Evolutionary conservation across 345 rosid genomes (phyloP).

Genomic region (Lepidium sativum): DNA sequence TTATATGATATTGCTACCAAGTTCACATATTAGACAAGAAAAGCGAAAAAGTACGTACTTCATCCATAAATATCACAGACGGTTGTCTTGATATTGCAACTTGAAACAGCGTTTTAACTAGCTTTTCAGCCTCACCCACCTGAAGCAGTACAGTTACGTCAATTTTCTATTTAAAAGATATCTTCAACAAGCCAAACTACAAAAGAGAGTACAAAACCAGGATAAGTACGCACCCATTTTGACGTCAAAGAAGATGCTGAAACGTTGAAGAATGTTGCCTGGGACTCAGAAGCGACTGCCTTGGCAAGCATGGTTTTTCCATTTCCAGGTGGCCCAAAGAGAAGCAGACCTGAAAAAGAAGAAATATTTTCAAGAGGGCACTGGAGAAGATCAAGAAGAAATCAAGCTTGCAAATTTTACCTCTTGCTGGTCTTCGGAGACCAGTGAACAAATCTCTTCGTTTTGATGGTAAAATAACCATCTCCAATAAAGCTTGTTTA

Average conservation of each 20-base stretch:
- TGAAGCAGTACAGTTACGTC: constrained; percentile 21
- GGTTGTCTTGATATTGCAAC: constrained; percentile 94
- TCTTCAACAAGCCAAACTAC: not conserved
- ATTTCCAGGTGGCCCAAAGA: constrained; percentile 98
- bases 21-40: not conserved
- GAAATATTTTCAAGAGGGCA: not conserved
- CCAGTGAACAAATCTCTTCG: constrained; percentile 95
- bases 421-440: constrained; percentile 91
- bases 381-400: constrained; percentile 4
- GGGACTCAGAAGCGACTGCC: constrained; percentile 96
- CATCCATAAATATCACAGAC: constrained; percentile 90
- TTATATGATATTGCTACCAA: not conserved
- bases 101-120: constrained; percentile 81
- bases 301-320: constrained; percentile 99
- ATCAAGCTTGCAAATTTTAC: constrained; percentile 29
- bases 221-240: constrained; percentile 64
- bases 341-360: constrained; percentile 62
- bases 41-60: constrained; percentile 41
- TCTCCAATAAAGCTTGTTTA: constrained; percentile 87
- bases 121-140: constrained; percentile 99
- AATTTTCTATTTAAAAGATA: not conserved
- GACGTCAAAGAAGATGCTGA: constrained; percentile 94
- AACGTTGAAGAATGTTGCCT: constrained; percentile 92
- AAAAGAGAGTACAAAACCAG: not conserved
- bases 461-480: constrained; percentile 92